These are phyloP conservation scores for Camellia granthamiana DNA, from an alignment of 148 eudicot species.

Conservation along the genomic window DNA sequence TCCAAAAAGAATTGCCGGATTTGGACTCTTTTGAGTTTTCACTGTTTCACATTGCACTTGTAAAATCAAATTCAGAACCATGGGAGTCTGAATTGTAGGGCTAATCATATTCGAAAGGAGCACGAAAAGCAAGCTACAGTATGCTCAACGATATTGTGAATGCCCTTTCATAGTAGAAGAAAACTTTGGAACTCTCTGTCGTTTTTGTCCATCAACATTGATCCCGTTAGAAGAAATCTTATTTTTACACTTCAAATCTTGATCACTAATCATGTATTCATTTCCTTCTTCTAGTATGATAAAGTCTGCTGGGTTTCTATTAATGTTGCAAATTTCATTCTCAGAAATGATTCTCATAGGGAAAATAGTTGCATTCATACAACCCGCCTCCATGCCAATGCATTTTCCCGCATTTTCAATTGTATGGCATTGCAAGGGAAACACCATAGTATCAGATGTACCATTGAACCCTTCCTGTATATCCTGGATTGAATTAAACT, in stretches of 20 bases:
- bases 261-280: conserved; percentile 41
- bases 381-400: conserved; percentile 12
- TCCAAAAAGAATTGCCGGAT: too few species aligned
- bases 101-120: too few species aligned
- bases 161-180: conserved; percentile 10
- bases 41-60: too few species aligned
- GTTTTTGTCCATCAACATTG: conserved; percentile 23
- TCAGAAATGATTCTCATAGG: background rate
- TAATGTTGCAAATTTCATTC: conserved; percentile 40
- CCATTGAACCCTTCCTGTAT: conserved; percentile 17
- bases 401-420: background rate
- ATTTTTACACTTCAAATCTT: conserved; percentile 38
- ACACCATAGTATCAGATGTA: conserved; percentile 8
- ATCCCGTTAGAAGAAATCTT: conserved; percentile 15
- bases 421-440: background rate
- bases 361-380: background rate
- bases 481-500: conserved; percentile 3
- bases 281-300: conserved; percentile 38
- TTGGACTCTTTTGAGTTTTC: too few species aligned
- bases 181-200: conserved; percentile 22
- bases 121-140: too few species aligned
- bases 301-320: conserved; percentile 80
- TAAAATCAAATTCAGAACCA: too few species aligned
- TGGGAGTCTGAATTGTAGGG: too few species aligned
- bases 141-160: background rate